Evolutionary conservation across 345 rosid genomes (phyloP).

Genomic region (Pistacia vera): DNA sequence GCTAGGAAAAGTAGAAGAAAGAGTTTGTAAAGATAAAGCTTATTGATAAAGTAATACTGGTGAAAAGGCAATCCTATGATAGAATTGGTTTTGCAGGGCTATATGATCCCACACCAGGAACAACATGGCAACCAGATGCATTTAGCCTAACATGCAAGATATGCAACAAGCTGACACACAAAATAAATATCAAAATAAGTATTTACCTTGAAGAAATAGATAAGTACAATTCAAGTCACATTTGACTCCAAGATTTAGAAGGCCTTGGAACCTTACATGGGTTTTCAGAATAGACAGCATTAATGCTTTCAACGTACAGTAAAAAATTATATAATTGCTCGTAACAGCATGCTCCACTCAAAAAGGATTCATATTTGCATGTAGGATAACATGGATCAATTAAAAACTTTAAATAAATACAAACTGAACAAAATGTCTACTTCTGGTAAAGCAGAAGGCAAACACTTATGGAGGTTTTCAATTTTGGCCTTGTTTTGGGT

Average conservation of each 20-base stretch:
- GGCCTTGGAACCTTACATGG: neutral
- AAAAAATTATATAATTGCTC: neutral
- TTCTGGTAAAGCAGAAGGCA: too few relatives aligned
- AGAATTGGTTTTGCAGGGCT: neutral
- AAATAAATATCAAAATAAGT: too few relatives aligned
- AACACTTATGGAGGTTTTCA: too few relatives aligned
- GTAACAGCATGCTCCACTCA: neutral
- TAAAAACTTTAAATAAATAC: neutral
- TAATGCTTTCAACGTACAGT: neutral
- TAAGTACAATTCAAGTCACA: neutral
- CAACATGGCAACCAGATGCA: neutral
- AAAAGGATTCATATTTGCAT: neutral
- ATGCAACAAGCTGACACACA: neutral
- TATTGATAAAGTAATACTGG: neutral
- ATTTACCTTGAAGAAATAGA: neutral
- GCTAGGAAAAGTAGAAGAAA: neutral
- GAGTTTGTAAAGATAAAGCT: neutral
- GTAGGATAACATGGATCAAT: neutral
- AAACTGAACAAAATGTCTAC: too few relatives aligned
- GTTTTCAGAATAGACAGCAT: neutral
- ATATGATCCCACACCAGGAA: neutral
- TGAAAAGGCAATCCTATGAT: neutral
- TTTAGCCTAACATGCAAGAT: neutral
- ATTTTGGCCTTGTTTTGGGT: too few relatives aligned
- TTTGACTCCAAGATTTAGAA: neutral